These are phyloP conservation scores for Daldinia sp. DNA, from an alignment of 2,329 filamentous ascomycete species.

Conservation along the genomic window DNA sequence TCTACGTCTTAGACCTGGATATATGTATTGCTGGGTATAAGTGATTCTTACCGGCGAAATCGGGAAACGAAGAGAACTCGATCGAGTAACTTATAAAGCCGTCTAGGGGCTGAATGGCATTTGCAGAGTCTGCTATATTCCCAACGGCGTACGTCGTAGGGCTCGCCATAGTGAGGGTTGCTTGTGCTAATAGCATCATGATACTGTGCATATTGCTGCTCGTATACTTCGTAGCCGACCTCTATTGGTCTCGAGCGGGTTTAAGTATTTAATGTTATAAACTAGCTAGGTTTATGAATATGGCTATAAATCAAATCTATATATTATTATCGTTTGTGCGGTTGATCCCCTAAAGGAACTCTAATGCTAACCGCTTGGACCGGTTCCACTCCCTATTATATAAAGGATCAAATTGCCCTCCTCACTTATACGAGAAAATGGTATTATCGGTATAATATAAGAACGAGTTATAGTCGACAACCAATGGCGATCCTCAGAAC, in stretches of 20 bases:
- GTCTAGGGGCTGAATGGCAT: conserved; percentile 48
- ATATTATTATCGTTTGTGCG: neutral
- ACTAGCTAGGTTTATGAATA: too few relatives aligned
- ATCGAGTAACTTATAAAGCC: conserved; percentile 53
- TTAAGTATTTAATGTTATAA: neutral
- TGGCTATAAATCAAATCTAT: too few relatives aligned
- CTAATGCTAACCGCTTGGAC: neutral
- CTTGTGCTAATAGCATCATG: conserved; percentile 30
- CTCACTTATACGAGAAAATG: neutral
- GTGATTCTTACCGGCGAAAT: conserved; percentile 47
- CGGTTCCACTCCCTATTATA: neutral
- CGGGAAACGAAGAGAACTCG: conserved; percentile 52
- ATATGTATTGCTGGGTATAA: conserved; percentile 7
- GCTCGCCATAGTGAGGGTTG: conserved; percentile 27
- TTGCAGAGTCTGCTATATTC: conserved; percentile 17
- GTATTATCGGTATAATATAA: neutral
- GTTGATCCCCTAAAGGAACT: neutral
- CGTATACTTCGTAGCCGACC: neutral
- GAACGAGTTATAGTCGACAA: neutral
- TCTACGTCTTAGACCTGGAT: conserved; percentile 29
- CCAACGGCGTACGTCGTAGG: conserved; percentile 22
- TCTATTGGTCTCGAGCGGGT: neutral
- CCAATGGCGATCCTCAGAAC: neutral
- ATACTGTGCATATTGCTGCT: conserved; percentile 27
- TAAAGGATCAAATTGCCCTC: neutral